A percentile compares a stretch with the other conserved stretches of the same genome.
These are phyloP conservation scores for Monosporozyma yasuniensis DNA, from an alignment of 805 yeast species.

Conservation along the genomic window DNA sequence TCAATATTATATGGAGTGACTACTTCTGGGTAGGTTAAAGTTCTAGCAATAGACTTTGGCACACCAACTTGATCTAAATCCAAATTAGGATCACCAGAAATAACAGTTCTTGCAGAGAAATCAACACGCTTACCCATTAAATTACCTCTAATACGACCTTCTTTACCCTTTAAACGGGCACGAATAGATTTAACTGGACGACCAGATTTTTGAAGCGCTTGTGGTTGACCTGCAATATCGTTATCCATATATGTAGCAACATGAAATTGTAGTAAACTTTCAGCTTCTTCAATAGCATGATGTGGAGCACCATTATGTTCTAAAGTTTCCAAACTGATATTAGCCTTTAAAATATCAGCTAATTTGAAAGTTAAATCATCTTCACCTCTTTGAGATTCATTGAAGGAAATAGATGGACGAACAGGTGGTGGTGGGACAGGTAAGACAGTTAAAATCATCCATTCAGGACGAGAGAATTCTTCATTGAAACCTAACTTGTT, in stretches of 20 bases:
- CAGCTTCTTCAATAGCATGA: slow-evolving; percentile 94
- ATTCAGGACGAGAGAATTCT: slow-evolving; percentile 96
- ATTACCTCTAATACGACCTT: slow-evolving; percentile 97
- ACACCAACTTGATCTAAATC: slow-evolving; percentile 99
- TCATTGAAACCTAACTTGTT: slow-evolving; percentile 79
- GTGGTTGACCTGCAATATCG: slow-evolving; percentile 99
- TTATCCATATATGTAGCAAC: slow-evolving; percentile 99
- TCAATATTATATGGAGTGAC: slow-evolving; percentile 97
- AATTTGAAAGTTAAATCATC: slow-evolving; percentile 97
- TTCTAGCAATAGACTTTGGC: slow-evolving; percentile 91
- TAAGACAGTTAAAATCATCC: slow-evolving; percentile 94
- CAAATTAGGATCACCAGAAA: slow-evolving; percentile 97
- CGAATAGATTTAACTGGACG: slow-evolving; percentile 97
- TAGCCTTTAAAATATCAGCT: slow-evolving; percentile 94
- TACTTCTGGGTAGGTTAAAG: slow-evolving; percentile 91
- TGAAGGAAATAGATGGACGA: slow-evolving; percentile 95
- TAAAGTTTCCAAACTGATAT: slow-evolving; percentile 90
- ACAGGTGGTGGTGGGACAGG: slow-evolving; percentile 99
- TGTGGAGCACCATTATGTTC: slow-evolving; percentile 99
- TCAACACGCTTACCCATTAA: slow-evolving; percentile 99
- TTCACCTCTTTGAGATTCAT: slow-evolving; percentile 97
- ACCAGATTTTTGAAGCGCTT: slow-evolving; percentile 96
- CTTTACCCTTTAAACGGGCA: slow-evolving; percentile 99
- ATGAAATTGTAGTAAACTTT: slow-evolving; percentile 88
- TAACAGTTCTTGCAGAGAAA: slow-evolving; percentile 97